These are phyloP conservation scores for Adansonia madagascariensis DNA, from an alignment of 441 rosid species.

Conservation along the genomic window DNA sequence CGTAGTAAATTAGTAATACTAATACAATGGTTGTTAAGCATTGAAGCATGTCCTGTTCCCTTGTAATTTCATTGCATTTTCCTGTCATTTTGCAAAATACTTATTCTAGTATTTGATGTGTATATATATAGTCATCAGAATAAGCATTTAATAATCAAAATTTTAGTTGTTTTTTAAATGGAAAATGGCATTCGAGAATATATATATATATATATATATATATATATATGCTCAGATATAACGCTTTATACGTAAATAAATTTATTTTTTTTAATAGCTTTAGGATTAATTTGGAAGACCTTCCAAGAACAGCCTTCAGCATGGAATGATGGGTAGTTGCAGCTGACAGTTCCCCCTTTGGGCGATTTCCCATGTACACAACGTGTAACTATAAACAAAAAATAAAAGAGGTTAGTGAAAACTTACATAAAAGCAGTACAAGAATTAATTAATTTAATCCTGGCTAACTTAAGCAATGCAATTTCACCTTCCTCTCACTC, in stretches of 20 bases:
- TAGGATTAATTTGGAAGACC: slow-evolving; percentile 25
- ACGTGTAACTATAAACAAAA: slow-evolving; percentile 35
- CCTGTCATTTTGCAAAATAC: neutral
- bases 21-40: too few species aligned
- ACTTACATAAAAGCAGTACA: neutral
- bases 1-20: neutral
- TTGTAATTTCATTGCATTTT: neutral
- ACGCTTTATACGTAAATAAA: neutral
- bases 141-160: too few species aligned
- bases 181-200: neutral
- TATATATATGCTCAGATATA: neutral
- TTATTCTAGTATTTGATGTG: neutral
- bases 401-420: neutral
- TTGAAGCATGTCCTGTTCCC: too few species aligned
- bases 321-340: slow-evolving; percentile 37
- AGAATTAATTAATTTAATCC: neutral
- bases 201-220: too few species aligned
- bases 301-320: slow-evolving; percentile 43
- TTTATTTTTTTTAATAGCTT: neutral
- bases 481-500: neutral
- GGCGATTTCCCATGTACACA: slow-evolving; percentile 45
- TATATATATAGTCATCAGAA: too few species aligned
- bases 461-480: neutral
- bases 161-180: neutral
- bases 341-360: slow-evolving; percentile 29